Base-by-base conservation (phyloP, 2,329 filamentous ascomycete genomes). In the Balansia obtecta region DNA sequence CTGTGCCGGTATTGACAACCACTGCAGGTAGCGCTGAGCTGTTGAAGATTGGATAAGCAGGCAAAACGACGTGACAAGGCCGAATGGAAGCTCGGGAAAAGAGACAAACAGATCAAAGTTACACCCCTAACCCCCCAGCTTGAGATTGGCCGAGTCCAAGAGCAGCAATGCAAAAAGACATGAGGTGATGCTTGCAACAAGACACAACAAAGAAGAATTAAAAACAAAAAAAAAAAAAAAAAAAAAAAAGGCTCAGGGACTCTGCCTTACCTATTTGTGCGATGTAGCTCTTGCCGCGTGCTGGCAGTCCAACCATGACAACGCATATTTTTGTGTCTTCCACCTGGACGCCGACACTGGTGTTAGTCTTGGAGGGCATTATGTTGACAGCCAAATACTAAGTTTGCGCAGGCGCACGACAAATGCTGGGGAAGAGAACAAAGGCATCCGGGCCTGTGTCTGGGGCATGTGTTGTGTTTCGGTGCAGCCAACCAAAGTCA, bases 321-420 rank as follows among this genome's bases (percentile, higher is more conserved):
- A 98, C 90, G 68, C 91, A 97, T 72, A 98, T 94, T 68, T 87
- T 88, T 54, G 88, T 91, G 69, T 96, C 89, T 74, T 97, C 91
- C 61, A 86, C 87, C 87, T 95, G 85, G 57, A 90, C 78, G 62
- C 84, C 85, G 60, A 80, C 71, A 58, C 85, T 82, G 66, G 83
- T 83, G 73, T 74, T 72, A 64, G 61, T 57, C 53, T 61, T 70
- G 55, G 67, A 68, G 57, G 71, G 65, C 73, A 76, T 76, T 46
- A 55, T 64, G 55, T 53, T 44, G 46, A 44, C 15, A 37, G 33
- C 37, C 33, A 42, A 40, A 52, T 34, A 43, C 46, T 22, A 46
- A 27, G 27, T 27, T 18, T 55, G 52, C 48, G 53, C 46, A 50
- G 54, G 50, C 55, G 56, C 50, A 53, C 50, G 51, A 46, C 42